A percentile compares a stretch with the other conserved stretches of the same genome.
These are phyloP conservation scores for Camelina laxa DNA, from an alignment of 345 rosid genomes.

Conservation along the genomic window DNA sequence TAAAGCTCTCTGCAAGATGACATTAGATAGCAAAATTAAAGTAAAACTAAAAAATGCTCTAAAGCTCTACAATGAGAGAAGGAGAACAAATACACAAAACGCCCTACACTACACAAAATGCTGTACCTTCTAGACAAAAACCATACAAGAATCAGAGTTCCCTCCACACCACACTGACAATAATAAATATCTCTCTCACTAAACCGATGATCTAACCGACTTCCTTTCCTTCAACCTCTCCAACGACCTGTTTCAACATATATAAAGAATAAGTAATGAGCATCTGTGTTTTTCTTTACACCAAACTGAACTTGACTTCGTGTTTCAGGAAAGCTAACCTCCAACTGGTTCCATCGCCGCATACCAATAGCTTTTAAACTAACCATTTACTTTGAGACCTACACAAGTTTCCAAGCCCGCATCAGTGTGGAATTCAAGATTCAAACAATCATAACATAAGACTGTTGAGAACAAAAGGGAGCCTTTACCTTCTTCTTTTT, in stretches of 20 bases:
- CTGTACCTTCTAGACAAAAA: constrained; percentile 29
- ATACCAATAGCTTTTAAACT: constrained; percentile 12
- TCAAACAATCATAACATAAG: constrained; percentile 13
- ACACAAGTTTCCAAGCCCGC: constrained; percentile 20
- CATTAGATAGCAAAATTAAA: constrained; percentile 17
- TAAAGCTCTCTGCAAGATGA: constrained; percentile 27
- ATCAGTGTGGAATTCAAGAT: constrained; percentile 15
- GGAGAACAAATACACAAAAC: constrained; percentile 34
- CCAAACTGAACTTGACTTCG: background rate
- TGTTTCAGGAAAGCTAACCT: constrained; percentile 28
- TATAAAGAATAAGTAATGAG: background rate
- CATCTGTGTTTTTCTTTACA: background rate
- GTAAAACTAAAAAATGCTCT: constrained; percentile 34
- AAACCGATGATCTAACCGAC: constrained; percentile 34
- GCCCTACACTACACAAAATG: constrained; percentile 44
- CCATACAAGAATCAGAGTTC: constrained; percentile 35
- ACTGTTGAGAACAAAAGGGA: constrained; percentile 2
- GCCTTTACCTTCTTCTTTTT: constrained; percentile 19
- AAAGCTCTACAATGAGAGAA: constrained; percentile 45
- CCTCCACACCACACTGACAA: constrained; percentile 32
- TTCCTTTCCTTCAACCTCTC: constrained; percentile 26
- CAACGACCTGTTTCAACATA: constrained; percentile 27
- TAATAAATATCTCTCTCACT: constrained; percentile 25
- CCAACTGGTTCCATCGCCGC: constrained; percentile 19
- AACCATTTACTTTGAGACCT: constrained; percentile 36